phyloP scores from a whole-genome alignment of 176 grass and related monocot species.

The Carex pumila region DNA sequence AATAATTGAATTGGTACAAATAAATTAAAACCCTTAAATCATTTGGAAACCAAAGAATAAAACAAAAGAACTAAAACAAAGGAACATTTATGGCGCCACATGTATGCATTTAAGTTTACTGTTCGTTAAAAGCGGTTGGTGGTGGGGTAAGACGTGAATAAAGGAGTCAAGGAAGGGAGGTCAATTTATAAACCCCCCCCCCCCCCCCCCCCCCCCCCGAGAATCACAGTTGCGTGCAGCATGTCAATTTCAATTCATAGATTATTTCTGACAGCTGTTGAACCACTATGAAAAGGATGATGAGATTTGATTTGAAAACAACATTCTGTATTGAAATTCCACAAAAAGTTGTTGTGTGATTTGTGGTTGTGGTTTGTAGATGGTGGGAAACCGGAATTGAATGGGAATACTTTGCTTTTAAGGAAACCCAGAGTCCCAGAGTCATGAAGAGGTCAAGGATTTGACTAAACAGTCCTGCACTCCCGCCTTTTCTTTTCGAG shows the following conservation, averaged over 20 bases:
- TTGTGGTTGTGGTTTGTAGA: neutral
- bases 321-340: neutral
- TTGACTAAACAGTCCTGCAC: neutral
- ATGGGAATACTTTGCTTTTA: conserved; percentile 12
- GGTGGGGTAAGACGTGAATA: neutral
- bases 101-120: conserved; percentile 11
- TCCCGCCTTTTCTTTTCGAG: neutral
- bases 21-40: neutral
- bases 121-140: neutral
- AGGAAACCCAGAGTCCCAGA: neutral
- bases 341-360: neutral
- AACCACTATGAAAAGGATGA: conserved; percentile 24
- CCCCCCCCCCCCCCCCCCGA: too few species aligned
- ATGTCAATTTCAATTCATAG: neutral
- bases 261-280: conserved; percentile 21
- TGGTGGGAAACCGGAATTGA: conserved; percentile 4
- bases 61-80: conserved; percentile 10
- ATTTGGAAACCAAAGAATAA: conserved; percentile 3
- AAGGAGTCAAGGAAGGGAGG: neutral
- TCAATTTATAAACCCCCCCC: too few species aligned
- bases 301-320: neutral
- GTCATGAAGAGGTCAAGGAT: neutral
- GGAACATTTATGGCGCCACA: neutral
- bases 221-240: neutral
- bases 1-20: conserved; percentile 7